Conservation (phyloP, 1,284 basidiomycete species). For the Ustilago trichophora region DNA sequence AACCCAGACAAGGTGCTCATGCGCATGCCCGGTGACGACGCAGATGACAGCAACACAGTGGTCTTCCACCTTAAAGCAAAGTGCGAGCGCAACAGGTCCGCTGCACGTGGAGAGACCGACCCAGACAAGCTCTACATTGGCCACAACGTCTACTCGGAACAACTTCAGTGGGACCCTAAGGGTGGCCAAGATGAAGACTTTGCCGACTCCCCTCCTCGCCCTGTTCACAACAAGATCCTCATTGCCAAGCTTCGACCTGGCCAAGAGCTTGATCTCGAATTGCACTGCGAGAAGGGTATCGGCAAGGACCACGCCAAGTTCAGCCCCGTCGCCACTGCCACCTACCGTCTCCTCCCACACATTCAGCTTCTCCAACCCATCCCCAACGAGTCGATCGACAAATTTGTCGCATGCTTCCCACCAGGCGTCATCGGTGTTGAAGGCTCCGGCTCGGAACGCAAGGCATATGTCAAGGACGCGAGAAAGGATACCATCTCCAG, state of each 20-base stretch:
- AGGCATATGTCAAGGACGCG: conserved; percentile 74
- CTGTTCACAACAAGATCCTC: conserved; percentile 85
- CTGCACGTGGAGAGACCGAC: conserved; percentile 70
- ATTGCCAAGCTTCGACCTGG: conserved; percentile 94
- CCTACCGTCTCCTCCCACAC: conserved; percentile 89
- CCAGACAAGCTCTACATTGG: conserved; percentile 56
- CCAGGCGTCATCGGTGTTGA: conserved; percentile 83
- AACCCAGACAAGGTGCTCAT: conserved; percentile 75
- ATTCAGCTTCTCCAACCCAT: conserved; percentile 81
- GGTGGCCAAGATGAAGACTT: conserved; percentile 77
- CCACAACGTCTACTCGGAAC: conserved; percentile 75
- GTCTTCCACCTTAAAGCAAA: conserved; percentile 82
- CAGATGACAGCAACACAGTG: conserved; percentile 87
- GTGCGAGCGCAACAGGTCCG: conserved; percentile 74
- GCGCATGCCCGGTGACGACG: conserved; percentile 69
- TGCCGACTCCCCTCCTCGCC: conserved; percentile 72
- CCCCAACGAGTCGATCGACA: conserved; percentile 73
- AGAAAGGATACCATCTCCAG: conserved; percentile 90
- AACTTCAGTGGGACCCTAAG: conserved; percentile 82
- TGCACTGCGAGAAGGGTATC: conserved; percentile 93
- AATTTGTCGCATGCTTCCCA: conserved; percentile 88
- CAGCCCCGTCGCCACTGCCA: conserved; percentile 81
- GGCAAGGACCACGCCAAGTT: conserved; percentile 98
- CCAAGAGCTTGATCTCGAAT: conserved; percentile 81
- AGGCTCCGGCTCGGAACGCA: conserved; percentile 71